Base-by-base conservation (phyloP, 1,284 basidiomycete genomes). In the Takashimella koratensis region DNA sequence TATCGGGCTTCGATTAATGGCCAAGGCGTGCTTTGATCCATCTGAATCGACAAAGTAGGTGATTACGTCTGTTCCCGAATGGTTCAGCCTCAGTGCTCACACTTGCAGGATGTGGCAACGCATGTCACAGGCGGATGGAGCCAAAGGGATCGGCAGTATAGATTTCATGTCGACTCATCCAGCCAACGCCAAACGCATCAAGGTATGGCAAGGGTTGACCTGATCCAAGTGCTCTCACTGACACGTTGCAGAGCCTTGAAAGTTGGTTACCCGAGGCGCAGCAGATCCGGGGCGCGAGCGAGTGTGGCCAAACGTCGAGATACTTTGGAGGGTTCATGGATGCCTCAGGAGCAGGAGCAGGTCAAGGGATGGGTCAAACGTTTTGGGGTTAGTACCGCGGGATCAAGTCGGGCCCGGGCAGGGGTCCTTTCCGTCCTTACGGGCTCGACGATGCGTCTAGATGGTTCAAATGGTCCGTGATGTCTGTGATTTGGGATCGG, bases 1-100 rank as follows among this genome's bases (percentile, higher is more conserved):
- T 26, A 85, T 92, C 46, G 90, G 90, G 5, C 69, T 92, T 49
- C 79, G 79, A 11, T 77, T 90, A 25, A 85, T 85, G 77, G 79
- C 88, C 40, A 62, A 58, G 48, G 70, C 68, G 16, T 73, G 71
- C 56, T 73, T 62, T 52, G 55, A 71, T 51, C 70, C 67, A 0
- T 26, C 56, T 5, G 87, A 86, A 50, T 83, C 90, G 0, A 83
- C 86, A 11, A 79, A 81, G 88, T 90, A 65, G 67, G 80, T 73
- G 19, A 49, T n/a, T n/a, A n/a, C n/a, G 10, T n/a, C n/a, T n/a
- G n/a, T n/a, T n/a, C n/a, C n/a, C n/a, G n/a, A n/a, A n/a, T n/a
- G n/a, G n/a, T n/a, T n/a, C n/a, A n/a, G n/a, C n/a, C n/a, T n/a
- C n/a, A n/a, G n/a, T n/a, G n/a, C n/a, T n/a, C n/a, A n/a, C n/a